Evolutionary conservation across 2,329 filamentous ascomycete species (phyloP).

Genomic region (Lasiodiplodia hormozganensis): DNA sequence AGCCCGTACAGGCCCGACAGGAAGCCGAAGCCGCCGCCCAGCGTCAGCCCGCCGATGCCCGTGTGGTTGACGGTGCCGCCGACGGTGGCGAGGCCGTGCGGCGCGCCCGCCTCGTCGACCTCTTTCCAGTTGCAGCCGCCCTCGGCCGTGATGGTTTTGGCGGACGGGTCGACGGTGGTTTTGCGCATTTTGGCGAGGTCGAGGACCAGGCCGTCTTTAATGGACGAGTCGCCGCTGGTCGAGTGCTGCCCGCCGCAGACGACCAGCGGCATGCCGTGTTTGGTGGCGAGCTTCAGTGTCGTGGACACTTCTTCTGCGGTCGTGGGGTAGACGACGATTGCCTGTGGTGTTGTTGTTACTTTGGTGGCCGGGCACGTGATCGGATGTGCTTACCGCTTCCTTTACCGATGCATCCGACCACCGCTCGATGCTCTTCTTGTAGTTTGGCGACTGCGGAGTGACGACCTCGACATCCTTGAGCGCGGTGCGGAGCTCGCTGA

Average conservation of each 20-base stretch:
- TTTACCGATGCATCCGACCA: conserved; percentile 34
- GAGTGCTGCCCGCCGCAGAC: conserved; percentile 65
- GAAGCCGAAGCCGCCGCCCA: conserved; percentile 65
- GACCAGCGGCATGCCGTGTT: conserved; percentile 55
- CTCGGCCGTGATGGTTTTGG: conserved; percentile 56
- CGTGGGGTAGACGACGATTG: conserved; percentile 5
- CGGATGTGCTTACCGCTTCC: conserved; percentile 31
- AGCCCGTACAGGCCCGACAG: conserved; percentile 63
- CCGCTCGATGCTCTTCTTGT: conserved; percentile 33
- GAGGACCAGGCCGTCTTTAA: conserved; percentile 61
- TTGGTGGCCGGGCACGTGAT: neutral
- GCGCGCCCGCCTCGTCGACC: conserved; percentile 59
- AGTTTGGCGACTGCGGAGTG: conserved; percentile 31
- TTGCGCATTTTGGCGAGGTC: conserved; percentile 60
- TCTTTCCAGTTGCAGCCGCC: conserved; percentile 63
- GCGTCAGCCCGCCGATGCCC: conserved; percentile 63
- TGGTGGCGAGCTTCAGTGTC: conserved; percentile 32
- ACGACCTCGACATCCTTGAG: conserved; percentile 29
- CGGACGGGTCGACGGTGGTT: conserved; percentile 51
- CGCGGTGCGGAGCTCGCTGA: conserved; percentile 11
- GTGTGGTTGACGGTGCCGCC: conserved; percentile 70
- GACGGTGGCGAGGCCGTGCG: conserved; percentile 63
- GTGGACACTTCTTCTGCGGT: neutral
- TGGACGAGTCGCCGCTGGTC: conserved; percentile 59
- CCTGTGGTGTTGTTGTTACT: neutral